These are phyloP conservation scores for Emmonsiellopsis sp. DNA, from an alignment of 2,329 filamentous ascomycete species.

Conservation along the genomic window DNA sequence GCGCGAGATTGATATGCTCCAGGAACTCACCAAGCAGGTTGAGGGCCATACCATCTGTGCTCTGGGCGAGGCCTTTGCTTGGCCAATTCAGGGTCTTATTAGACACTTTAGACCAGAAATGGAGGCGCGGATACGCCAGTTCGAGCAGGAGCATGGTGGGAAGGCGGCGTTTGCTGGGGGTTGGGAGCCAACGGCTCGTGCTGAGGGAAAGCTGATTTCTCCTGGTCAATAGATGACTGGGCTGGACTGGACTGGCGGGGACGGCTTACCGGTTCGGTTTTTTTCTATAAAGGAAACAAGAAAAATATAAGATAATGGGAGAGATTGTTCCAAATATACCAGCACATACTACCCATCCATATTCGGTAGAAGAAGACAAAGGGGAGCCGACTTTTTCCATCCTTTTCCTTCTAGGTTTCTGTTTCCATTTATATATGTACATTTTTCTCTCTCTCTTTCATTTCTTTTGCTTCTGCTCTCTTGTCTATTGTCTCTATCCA, in stretches of 20 bases:
- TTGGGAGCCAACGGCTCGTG: conserved; percentile 65
- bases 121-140: conserved; percentile 80
- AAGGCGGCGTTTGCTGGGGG: conserved; percentile 69
- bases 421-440: background rate
- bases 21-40: conserved; percentile 98
- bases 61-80: conserved; percentile 93
- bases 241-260: background rate
- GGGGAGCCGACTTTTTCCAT: no score
- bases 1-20: conserved; percentile 97
- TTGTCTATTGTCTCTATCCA: background rate
- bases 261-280: background rate
- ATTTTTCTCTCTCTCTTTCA: background rate
- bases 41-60: conserved; percentile 99
- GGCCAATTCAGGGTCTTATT: conserved; percentile 96
- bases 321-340: background rate
- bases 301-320: background rate
- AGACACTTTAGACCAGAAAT: conserved; percentile 96
- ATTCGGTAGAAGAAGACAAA: background rate
- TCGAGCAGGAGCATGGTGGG: conserved; percentile 56
- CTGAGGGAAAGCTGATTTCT: conserved; percentile 73
- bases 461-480: background rate
- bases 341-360: background rate
- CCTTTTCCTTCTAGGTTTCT: no score
- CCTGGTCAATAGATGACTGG: conserved; percentile 68
- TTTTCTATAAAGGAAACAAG: background rate